Evolutionary conservation across 306 rosid species (phyloP).

Genomic region (Senna tora): DNA sequence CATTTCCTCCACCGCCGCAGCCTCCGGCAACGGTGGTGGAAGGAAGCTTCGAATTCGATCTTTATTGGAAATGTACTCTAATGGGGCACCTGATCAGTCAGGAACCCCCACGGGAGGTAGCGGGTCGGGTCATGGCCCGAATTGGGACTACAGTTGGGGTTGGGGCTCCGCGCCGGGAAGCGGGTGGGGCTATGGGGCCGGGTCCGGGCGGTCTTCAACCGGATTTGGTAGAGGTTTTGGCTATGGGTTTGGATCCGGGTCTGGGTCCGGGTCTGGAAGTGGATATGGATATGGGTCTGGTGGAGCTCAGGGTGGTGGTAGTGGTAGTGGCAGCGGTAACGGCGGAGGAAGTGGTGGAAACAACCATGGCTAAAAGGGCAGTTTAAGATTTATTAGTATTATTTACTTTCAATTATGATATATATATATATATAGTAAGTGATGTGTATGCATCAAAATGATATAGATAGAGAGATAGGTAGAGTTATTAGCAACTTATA

Average conservation of each 20-base stretch:
- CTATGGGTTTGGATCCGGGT: slow-evolving; percentile 59
- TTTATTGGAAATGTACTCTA: slow-evolving; percentile 37
- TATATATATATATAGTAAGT: too few species aligned
- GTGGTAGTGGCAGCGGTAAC: slow-evolving; percentile 48
- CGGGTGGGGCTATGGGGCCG: slow-evolving; percentile 86
- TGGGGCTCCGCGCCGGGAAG: slow-evolving; percentile 74
- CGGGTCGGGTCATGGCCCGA: slow-evolving; percentile 76
- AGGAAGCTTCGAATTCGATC: slow-evolving; percentile 35
- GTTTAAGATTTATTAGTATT: background rate
- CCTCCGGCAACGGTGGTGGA: background rate
- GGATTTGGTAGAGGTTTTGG: slow-evolving; percentile 74
- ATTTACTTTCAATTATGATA: background rate
- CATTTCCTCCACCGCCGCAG: slow-evolving; percentile 3
- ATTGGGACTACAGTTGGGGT: slow-evolving; percentile 84
- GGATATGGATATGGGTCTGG: slow-evolving; percentile 70
- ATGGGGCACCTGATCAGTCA: slow-evolving; percentile 38
- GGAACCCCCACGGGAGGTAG: slow-evolving; percentile 55
- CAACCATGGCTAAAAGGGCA: slow-evolving; percentile 42
- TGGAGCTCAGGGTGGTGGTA: slow-evolving; percentile 61
- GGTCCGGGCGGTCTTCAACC: slow-evolving; percentile 61
- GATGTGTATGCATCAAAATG: too few species aligned
- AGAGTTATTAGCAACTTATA: background rate
- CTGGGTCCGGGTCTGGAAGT: slow-evolving; percentile 50
- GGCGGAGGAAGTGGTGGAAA: slow-evolving; percentile 71
- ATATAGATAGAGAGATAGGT: background rate